A percentile compares a stretch with the other conserved stretches of the same genome.
phyloP scores from a whole-genome alignment of 2,329 filamentous ascomycete species.

The Rachicladosporium sp. region DNA sequence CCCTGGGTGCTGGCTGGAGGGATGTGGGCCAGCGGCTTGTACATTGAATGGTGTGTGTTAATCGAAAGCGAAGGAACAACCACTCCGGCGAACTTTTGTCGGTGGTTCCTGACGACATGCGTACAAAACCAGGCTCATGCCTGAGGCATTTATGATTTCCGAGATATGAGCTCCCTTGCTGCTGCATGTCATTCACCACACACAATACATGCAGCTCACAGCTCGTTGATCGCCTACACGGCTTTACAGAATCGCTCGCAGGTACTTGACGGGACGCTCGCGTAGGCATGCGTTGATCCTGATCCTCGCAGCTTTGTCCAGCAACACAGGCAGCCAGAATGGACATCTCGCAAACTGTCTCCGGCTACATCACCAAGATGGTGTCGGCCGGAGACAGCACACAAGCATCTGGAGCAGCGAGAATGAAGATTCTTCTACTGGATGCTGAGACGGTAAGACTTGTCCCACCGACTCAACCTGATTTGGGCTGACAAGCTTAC shows the following conservation, averaged over 20 bases:
- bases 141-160: too few species aligned
- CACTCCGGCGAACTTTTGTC: too few species aligned
- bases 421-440: slow-evolving; percentile 96
- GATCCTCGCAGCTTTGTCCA: neutral
- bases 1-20: slow-evolving; percentile 1
- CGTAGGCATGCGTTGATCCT: neutral
- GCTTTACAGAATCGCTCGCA: too few species aligned
- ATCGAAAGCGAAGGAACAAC: too few species aligned
- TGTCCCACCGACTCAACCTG: neutral
- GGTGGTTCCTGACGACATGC: too few species aligned
- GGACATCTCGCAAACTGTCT: slow-evolving; percentile 88
- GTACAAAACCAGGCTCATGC: too few species aligned
- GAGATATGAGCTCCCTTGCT: too few species aligned
- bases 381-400: slow-evolving; percentile 62
- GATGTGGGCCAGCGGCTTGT: slow-evolving; percentile 3
- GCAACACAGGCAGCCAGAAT: slow-evolving; percentile 37
- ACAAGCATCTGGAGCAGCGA: slow-evolving; percentile 49
- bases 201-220: too few species aligned
- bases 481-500: slow-evolving; percentile 7
- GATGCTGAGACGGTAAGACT: slow-evolving; percentile 73
- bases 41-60: slow-evolving; percentile 1
- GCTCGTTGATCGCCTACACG: too few species aligned
- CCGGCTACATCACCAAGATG: slow-evolving; percentile 94
- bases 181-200: too few species aligned
- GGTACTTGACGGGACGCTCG: too few species aligned